Base-by-base conservation (phyloP, 2,329 filamentous ascomycete genomes). In the Alternaria burnsii region DNA sequence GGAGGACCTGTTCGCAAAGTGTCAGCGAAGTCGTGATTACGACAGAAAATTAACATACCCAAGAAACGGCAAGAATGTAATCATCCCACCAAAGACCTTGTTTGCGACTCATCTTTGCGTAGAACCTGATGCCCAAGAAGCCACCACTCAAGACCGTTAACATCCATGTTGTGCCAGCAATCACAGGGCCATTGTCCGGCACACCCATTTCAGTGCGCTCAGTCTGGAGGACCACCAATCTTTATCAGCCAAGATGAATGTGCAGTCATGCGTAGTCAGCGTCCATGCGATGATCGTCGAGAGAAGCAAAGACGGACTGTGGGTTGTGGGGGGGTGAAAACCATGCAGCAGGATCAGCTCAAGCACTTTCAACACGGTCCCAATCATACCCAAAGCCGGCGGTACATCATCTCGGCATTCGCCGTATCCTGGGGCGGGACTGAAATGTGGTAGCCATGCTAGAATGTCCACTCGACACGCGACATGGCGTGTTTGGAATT, bases 51-150 rank as follows among this genome's bases (percentile, higher is more conserved):
- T 9, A 14, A 59, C 65, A 18, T 60, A 73, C 72, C 70, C 71
- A 73, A 40, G 72, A 69, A 3, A 52, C n/a, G 4, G 69, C 63
- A 5, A 75, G 57, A n/a, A 74, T 70, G 26, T 71, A 55, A 46
- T 75, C 72, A 50, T 75, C 71, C 71, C 71, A 74, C 72, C 71
- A 74, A 9, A 75, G 58, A 2, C 61, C 60, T 47, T 72, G 71
- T 30, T 63, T 64, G 38, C 70, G 61, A 61, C 65, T 71, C 8
- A 66, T 16, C 41, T 74, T 75, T 16, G 70, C 72, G 26, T 75
- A 75, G n/a, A 75, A 24, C 7, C 72, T 64, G 28, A 74, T 40
- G 1, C 48, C 67, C 24, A 75, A 30, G 42, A 75, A 73, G 0
- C 44, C 61, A 20, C 68, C 71, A 28, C 62, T 68, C 5, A 73